phyloP scores from a whole-genome alignment of 805 yeast species.

The Teunomyces panamensis region DNA sequence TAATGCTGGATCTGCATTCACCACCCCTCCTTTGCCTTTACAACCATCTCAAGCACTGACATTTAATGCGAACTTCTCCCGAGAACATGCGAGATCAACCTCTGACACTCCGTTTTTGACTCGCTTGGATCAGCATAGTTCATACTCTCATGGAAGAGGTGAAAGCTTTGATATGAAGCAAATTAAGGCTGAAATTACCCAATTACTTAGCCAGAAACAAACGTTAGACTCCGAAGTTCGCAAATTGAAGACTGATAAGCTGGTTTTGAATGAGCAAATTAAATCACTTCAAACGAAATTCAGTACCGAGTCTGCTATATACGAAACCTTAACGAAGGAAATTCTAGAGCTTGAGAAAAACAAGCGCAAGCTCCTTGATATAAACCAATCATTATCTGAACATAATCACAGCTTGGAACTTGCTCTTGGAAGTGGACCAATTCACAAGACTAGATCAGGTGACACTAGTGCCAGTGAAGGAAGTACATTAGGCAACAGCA shows the following conservation, averaged over 20 bases:
- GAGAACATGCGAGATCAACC: conserved; percentile 39
- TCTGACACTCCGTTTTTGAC: conserved; percentile 40
- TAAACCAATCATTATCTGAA: conserved; percentile 22
- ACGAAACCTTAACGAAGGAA: conserved; percentile 46
- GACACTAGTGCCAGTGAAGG: conserved; percentile 1
- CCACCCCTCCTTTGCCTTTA: conserved; percentile 46
- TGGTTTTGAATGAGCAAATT: conserved; percentile 29
- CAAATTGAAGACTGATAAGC: conserved; percentile 27
- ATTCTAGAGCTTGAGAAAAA: conserved; percentile 48
- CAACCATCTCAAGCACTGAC: conserved; percentile 16
- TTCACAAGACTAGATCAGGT: conserved; percentile 2
- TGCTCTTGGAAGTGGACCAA: conserved; percentile 3
- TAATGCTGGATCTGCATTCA: conserved; percentile 29
- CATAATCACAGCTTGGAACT: conserved; percentile 16
- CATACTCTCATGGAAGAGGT: conserved; percentile 15
- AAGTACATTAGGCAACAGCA: not conserved
- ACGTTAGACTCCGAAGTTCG: conserved; percentile 23
- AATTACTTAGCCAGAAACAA: conserved; percentile 27
- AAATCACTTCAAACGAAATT: conserved; percentile 42
- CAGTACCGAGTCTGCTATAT: conserved; percentile 38
- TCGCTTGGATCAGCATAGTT: conserved; percentile 12
- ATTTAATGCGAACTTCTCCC: conserved; percentile 5
- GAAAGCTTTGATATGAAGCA: conserved; percentile 32
- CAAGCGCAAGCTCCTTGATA: conserved; percentile 41
- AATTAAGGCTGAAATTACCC: conserved; percentile 39